phyloP scores from a whole-genome alignment of 2,329 filamentous ascomycete genomes.

The Nigrospora osmanthi region DNA sequence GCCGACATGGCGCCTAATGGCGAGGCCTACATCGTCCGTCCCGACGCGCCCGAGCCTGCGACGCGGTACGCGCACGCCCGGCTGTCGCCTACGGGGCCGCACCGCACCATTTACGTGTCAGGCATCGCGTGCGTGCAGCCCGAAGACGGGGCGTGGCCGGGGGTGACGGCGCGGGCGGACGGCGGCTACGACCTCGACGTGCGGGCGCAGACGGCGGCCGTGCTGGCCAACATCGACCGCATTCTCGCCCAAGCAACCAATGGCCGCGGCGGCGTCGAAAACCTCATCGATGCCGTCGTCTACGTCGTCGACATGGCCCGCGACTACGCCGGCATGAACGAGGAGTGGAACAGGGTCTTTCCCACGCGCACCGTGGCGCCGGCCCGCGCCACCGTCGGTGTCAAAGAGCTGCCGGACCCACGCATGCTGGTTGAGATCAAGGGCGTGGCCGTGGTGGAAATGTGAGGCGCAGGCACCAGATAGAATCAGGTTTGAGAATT shows the following conservation, averaged over 20 bases:
- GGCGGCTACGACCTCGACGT: slow-evolving; percentile 24
- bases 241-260: slow-evolving; percentile 27
- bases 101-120: slow-evolving; percentile 30
- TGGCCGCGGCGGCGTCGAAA: slow-evolving; percentile 25
- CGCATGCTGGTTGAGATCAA: slow-evolving; percentile 25
- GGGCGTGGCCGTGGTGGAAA: slow-evolving; percentile 17
- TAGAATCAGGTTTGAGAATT: no score
- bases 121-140: slow-evolving; percentile 25
- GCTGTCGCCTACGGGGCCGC: slow-evolving; percentile 5
- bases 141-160: slow-evolving; percentile 22
- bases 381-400: slow-evolving; percentile 23
- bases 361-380: slow-evolving; percentile 25
- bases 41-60: no score
- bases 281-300: slow-evolving; percentile 30
- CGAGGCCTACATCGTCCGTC: no score
- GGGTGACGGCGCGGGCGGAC: slow-evolving; percentile 26
- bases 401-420: slow-evolving; percentile 21
- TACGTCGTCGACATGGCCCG: slow-evolving; percentile 32
- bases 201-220: slow-evolving; percentile 27
- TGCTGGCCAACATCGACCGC: slow-evolving; percentile 26
- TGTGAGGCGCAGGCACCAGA: slow-evolving; percentile 2
- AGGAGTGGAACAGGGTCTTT: slow-evolving; percentile 37
- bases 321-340: slow-evolving; percentile 35
- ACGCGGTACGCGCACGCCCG: no score
- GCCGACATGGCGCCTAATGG: no score